Evolutionary conservation across 2,329 filamentous ascomycete species (phyloP), one percentile per base, ranked within the genome.

Genomic region (Penicillium italicum): DNA sequence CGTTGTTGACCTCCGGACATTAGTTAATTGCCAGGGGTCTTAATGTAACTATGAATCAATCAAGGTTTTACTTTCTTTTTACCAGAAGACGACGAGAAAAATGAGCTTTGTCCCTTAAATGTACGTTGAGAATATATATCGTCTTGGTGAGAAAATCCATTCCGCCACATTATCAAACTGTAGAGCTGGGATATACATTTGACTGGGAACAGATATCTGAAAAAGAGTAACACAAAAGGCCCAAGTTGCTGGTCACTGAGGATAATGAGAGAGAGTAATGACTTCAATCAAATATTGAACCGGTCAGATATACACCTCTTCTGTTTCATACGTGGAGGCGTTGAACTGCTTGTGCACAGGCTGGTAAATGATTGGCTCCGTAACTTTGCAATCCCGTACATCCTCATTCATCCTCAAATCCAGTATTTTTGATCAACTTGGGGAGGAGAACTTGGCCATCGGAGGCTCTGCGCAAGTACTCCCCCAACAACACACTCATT

Each of bases 401-500:
- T 12, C 6, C 31, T 44, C 40, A 47, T n/a, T 37, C 3, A 18
- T 46, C 14, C 31, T 24, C 20, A 20, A 11, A 22, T 9, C 12
- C 14, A 22, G 2, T 20, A 6, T 4, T 24, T 30, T 63, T 65
- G 7, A 62, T 26, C 51, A 65, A 50, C 34, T 40, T 53, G 1
- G 63, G 62, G 20, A 65, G 48, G 33, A 64, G 36, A 1, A 61
- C 48, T 36, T 59, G 62, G 3, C 62, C 62, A 20, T 52, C 52
- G 6, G 58, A 46, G 9, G 52, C 44, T 16, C 57, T 50, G 14
- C 62, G 60, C 49, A 65, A 41, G 36, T 64, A 65, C 26, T 58
- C 43, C 5, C 55, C 62, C 10, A 65, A 49, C 10, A 65, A 45
- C 4, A 41, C 16, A 50, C 55, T 65, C 62, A 65, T 65, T 24